phyloP scores from a whole-genome alignment of 2,329 filamentous ascomycete species.

The Aspergillus fumigatiaffinis region DNA sequence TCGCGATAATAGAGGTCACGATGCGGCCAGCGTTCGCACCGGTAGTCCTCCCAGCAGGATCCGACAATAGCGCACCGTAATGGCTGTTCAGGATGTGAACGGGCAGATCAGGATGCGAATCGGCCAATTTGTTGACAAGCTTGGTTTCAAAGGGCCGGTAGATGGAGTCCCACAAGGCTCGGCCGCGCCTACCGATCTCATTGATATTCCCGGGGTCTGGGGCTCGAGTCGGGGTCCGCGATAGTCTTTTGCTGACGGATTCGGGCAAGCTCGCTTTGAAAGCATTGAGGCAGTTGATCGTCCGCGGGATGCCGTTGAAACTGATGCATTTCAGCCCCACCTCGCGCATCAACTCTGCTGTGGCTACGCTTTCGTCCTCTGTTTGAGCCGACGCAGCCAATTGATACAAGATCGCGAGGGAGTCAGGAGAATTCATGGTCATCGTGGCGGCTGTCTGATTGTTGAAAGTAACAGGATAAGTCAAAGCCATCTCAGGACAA shows the following conservation, averaged over 20 bases:
- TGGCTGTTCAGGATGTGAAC: constrained; percentile 73
- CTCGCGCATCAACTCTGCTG: constrained; percentile 41
- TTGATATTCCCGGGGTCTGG: constrained; percentile 53
- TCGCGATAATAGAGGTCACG: constrained; percentile 68
- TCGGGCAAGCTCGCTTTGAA: constrained; percentile 62
- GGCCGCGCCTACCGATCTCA: constrained; percentile 55
- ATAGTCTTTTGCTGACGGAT: constrained; percentile 52
- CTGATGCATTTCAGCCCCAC: constrained; percentile 47
- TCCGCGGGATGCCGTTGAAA: constrained; percentile 64
- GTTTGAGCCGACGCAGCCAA: constrained; percentile 32
- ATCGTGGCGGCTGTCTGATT: constrained; percentile 71
- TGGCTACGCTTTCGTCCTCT: constrained; percentile 22
- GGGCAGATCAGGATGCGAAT: constrained; percentile 76
- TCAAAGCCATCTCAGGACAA: background rate
- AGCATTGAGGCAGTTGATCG: constrained; percentile 75
- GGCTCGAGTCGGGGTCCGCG: constrained; percentile 54
- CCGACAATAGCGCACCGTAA: constrained; percentile 69
- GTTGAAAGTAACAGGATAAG: background rate
- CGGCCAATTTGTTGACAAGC: constrained; percentile 65
- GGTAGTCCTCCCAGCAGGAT: constrained; percentile 52
- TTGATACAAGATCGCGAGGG: constrained; percentile 61
- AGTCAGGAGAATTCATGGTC: constrained; percentile 80
- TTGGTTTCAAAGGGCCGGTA: constrained; percentile 72
- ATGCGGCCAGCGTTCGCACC: constrained; percentile 61
- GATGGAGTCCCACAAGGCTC: constrained; percentile 68